Conservation (phyloP, 225 moss, liverwort and hornwort genomes). For the Physcomitrium patens region DNA sequence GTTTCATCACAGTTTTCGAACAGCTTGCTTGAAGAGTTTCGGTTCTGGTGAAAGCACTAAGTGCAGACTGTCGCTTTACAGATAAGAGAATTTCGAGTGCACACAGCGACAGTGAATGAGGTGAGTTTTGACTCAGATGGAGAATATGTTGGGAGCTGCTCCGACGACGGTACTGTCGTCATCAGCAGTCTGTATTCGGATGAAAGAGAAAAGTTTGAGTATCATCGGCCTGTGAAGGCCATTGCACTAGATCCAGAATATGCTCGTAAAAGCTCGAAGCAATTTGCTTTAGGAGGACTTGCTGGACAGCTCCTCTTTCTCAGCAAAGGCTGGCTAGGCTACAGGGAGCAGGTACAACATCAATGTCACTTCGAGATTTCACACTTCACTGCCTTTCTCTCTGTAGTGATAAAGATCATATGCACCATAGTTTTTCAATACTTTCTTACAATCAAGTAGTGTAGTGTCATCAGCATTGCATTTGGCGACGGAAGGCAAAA, state of each 20-base stretch:
- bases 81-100: constrained; percentile 83
- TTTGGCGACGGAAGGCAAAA: constrained; percentile 19
- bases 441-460: neutral
- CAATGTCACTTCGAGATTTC: constrained; percentile 22
- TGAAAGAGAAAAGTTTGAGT: constrained; percentile 91
- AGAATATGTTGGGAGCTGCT: constrained; percentile 97
- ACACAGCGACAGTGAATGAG: constrained; percentile 87
- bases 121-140: constrained; percentile 94
- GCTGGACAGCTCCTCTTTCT: constrained; percentile 94
- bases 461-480: constrained; percentile 4
- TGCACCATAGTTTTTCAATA: neutral
- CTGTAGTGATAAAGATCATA: neutral
- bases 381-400: constrained; percentile 3
- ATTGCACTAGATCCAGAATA: constrained; percentile 96
- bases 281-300: constrained; percentile 93
- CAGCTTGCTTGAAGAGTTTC: too few species aligned
- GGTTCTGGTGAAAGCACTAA: constrained; percentile 10
- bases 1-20: too few species aligned
- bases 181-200: constrained; percentile 93
- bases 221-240: constrained; percentile 92
- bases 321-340: constrained; percentile 94
- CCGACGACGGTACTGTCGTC: constrained; percentile 95
- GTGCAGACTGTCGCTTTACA: constrained; percentile 37
- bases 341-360: constrained; percentile 75
- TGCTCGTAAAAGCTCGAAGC: constrained; percentile 72